phyloP scores from a whole-genome alignment of 2,329 filamentous ascomycete species.

The Plectosphaerella plurivora region DNA sequence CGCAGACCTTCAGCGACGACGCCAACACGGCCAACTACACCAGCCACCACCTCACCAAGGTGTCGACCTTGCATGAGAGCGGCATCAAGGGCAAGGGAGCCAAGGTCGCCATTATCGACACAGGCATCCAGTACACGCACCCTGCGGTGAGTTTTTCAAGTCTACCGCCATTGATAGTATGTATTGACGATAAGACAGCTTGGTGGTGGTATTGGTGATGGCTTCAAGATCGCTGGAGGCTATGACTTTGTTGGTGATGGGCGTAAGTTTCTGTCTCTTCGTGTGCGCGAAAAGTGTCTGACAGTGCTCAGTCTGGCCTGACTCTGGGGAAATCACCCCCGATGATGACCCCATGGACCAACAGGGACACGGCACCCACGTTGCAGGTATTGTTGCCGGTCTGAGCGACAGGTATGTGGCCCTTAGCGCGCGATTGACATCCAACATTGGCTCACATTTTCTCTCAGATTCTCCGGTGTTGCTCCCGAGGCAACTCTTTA shows the following conservation, averaged over 20 bases:
- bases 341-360: background rate
- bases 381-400: slow-evolving; percentile 41
- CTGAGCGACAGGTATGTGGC: slow-evolving; percentile 16
- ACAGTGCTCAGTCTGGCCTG: background rate
- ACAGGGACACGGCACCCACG: slow-evolving; percentile 37
- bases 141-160: slow-evolving; percentile 20
- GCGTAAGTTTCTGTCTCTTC: background rate
- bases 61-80: slow-evolving; percentile 28
- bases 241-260: slow-evolving; percentile 36
- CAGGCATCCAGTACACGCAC: slow-evolving; percentile 34
- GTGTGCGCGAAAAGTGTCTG: too few relatives aligned
- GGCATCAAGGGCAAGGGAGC: slow-evolving; percentile 32
- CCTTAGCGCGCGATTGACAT: background rate
- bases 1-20: background rate
- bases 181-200: slow-evolving; percentile 12
- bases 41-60: slow-evolving; percentile 31
- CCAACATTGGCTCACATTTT: background rate
- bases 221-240: slow-evolving; percentile 35
- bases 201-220: slow-evolving; percentile 39
- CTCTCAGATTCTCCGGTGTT: slow-evolving; percentile 12
- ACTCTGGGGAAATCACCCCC: slow-evolving; percentile 15
- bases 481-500: slow-evolving; percentile 20
- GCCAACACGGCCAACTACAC: slow-evolving; percentile 20
- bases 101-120: slow-evolving; percentile 35
- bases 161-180: too few relatives aligned